A percentile compares a stretch with the other conserved stretches of the same genome.
These are phyloP conservation scores for Aquilaria yunnanensis DNA, from an alignment of 345 rosid species.

Conservation along the genomic window DNA sequence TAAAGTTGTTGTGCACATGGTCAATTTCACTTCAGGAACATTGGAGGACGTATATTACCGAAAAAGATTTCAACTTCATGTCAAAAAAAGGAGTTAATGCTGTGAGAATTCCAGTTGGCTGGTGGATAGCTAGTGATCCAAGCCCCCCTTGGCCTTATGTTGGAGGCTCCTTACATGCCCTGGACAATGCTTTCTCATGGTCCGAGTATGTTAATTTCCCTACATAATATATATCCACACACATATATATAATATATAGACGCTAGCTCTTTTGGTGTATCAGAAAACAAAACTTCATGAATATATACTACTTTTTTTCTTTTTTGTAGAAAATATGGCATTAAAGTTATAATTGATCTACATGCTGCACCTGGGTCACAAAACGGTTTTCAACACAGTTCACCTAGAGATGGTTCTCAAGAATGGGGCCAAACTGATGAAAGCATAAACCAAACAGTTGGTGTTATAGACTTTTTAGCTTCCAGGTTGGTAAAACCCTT, in stretches of 20 bases:
- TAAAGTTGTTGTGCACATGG: background rate
- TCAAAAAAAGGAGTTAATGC: slow-evolving; percentile 42
- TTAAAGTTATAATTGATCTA: slow-evolving; percentile 44
- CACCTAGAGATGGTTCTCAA: slow-evolving; percentile 52
- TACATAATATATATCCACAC: no score
- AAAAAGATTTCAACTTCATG: slow-evolving; percentile 55
- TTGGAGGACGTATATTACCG: slow-evolving; percentile 52
- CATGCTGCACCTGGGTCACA: slow-evolving; percentile 71
- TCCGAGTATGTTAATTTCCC: slow-evolving; percentile 28
- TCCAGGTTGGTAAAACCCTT: slow-evolving; percentile 26
- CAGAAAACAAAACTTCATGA: no score
- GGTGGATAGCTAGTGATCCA: slow-evolving; percentile 68
- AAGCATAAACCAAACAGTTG: slow-evolving; percentile 37
- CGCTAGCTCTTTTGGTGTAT: no score
- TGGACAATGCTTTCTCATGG: slow-evolving; percentile 62
- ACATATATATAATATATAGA: no score
- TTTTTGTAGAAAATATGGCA: slow-evolving; percentile 33
- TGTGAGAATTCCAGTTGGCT: slow-evolving; percentile 60
- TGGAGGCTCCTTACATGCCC: slow-evolving; percentile 45
- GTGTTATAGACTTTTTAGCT: slow-evolving; percentile 44
- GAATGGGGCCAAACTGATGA: slow-evolving; percentile 50
- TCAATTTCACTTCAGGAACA: slow-evolving; percentile 32
- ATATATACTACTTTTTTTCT: background rate
- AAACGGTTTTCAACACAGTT: slow-evolving; percentile 50
- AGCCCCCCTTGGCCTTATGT: slow-evolving; percentile 47